phyloP scores from a whole-genome alignment of 2,329 filamentous ascomycete genomes.

The Cryoendolithus antarcticus region DNA sequence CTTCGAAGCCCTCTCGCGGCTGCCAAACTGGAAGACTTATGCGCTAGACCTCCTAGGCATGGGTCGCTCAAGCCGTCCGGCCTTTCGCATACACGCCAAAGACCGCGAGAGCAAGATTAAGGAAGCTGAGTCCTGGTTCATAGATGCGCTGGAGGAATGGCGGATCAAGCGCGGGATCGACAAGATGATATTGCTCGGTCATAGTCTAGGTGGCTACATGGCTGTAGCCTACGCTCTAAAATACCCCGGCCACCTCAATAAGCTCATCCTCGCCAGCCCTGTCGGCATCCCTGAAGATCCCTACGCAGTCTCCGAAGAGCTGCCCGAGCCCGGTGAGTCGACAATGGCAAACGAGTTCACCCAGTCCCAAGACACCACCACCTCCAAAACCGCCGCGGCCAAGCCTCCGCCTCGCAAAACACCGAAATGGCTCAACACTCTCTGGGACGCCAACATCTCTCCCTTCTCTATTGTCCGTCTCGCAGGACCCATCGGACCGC shows the following conservation, averaged over 20 bases:
- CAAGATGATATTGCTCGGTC: slow-evolving; percentile 82
- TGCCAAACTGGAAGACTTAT: slow-evolving; percentile 75
- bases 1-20: slow-evolving; percentile 72
- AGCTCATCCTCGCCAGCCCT: slow-evolving; percentile 86
- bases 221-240: slow-evolving; percentile 92
- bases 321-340: slow-evolving; percentile 66
- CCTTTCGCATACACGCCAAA: slow-evolving; percentile 76
- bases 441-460: slow-evolving; percentile 95
- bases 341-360: slow-evolving; percentile 66
- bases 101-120: slow-evolving; percentile 65
- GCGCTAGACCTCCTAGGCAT: slow-evolving; percentile 92
- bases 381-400: slow-evolving; percentile 25
- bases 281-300: slow-evolving; percentile 93
- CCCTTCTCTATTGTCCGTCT: slow-evolving; percentile 85
- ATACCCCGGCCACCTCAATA: slow-evolving; percentile 88
- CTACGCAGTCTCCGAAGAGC: slow-evolving; percentile 66
- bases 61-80: slow-evolving; percentile 74
- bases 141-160: slow-evolving; percentile 96
- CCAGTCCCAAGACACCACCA: slow-evolving; percentile 52
- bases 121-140: slow-evolving; percentile 91
- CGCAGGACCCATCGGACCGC: slow-evolving; percentile 77
- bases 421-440: slow-evolving; percentile 77
- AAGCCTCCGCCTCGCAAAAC: slow-evolving; percentile 44
- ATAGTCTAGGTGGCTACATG: slow-evolving; percentile 89
- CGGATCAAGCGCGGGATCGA: slow-evolving; percentile 78